Conservation (phyloP, 1,284 basidiomycete genomes). For the Apiotrichum mycotoxinovorans region DNA sequence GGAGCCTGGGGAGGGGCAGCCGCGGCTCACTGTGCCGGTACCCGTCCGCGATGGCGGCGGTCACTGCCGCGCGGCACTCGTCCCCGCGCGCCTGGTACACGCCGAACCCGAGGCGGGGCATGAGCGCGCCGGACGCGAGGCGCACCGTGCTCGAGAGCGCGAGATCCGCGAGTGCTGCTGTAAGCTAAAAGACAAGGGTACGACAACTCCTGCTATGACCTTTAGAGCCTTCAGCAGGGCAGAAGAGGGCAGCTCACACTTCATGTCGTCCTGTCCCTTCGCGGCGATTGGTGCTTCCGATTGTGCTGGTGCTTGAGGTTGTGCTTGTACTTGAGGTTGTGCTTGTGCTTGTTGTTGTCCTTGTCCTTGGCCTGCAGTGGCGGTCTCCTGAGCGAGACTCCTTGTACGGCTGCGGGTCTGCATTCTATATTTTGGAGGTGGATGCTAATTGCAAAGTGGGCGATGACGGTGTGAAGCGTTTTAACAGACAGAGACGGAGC, state of each 20-base stretch:
- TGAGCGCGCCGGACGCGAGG: slow-evolving; percentile 45
- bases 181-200: neutral
- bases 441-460: neutral
- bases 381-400: neutral
- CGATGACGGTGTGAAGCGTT: too few species aligned
- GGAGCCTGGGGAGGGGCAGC: neutral
- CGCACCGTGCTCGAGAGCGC: slow-evolving; percentile 35
- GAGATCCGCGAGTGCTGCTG: slow-evolving; percentile 12
- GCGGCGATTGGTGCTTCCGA: neutral
- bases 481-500: too few species aligned
- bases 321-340: neutral
- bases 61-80: slow-evolving; percentile 58
- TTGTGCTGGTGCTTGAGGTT: neutral
- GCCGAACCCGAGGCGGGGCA: slow-evolving; percentile 77
- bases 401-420: slow-evolving; percentile 3
- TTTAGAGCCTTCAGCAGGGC: too few species aligned
- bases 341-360: neutral
- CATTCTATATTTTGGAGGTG: neutral
- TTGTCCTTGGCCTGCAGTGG: neutral
- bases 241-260: too few species aligned
- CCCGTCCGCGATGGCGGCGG: slow-evolving; percentile 67
- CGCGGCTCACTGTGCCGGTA: slow-evolving; percentile 59
- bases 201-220: too few species aligned
- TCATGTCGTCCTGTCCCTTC: slow-evolving; percentile 2
- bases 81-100: slow-evolving; percentile 67